phyloP scores from a whole-genome alignment of 345 rosid genomes.

The Hibiscus syriacus region DNA sequence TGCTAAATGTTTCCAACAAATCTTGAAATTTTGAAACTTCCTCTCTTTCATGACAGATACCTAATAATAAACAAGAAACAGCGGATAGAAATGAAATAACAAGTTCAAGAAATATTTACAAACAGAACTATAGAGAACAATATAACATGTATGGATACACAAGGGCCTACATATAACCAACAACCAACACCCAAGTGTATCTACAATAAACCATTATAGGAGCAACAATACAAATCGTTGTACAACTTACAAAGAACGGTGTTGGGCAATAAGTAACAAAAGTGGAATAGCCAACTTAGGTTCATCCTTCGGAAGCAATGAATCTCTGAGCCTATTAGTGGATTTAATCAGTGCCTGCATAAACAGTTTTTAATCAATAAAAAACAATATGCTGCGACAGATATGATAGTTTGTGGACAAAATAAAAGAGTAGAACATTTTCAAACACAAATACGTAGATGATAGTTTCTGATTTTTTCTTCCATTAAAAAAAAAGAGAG shows the following conservation, averaged over 20 bases:
- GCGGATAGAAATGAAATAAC: no score
- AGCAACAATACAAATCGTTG: background rate
- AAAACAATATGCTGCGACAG: background rate
- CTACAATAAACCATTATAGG: background rate
- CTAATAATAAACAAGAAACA: no score
- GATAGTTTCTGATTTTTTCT: background rate
- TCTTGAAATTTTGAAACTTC: no score
- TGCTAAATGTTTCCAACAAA: no score
- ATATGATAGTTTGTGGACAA: background rate
- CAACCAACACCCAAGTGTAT: background rate
- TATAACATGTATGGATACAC: no score
- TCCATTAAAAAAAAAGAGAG: background rate
- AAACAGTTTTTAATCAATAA: background rate
- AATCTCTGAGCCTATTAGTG: slow-evolving; percentile 81
- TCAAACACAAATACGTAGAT: background rate
- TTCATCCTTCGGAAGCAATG: no score
- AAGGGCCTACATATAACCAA: background rate
- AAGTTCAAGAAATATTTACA: no score
- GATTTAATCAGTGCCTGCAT: slow-evolving; percentile 92
- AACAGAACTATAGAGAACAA: no score
- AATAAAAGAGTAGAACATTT: background rate
- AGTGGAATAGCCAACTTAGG: slow-evolving; percentile 87
- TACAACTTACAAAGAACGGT: slow-evolving; percentile 80
- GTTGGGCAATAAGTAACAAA: slow-evolving; percentile 87
- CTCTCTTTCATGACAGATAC: no score